phyloP scores from a whole-genome alignment of 441 rosid genomes.

The Syzygium syzygioides region DNA sequence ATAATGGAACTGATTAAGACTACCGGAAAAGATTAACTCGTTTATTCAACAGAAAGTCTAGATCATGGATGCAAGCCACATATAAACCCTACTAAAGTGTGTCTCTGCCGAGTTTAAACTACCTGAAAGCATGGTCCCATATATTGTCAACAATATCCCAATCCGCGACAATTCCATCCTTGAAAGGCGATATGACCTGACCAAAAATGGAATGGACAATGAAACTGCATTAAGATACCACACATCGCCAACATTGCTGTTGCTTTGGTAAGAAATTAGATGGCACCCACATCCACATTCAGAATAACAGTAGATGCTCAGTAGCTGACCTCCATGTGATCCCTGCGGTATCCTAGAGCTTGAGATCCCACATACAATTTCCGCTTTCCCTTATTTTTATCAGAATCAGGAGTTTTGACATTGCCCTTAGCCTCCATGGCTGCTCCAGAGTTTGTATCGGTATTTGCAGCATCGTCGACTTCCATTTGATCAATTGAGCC shows the following conservation, averaged over 20 bases:
- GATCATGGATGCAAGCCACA: background rate
- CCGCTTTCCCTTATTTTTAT: conserved; percentile 56
- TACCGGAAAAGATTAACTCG: background rate
- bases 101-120: background rate
- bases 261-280: background rate
- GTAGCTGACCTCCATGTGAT: conserved; percentile 84
- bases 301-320: background rate
- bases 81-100: background rate
- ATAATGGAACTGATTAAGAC: background rate
- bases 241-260: background rate
- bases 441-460: conserved; percentile 40
- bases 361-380: conserved; percentile 91
- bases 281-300: background rate
- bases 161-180: conserved; percentile 90
- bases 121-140: conserved; percentile 99
- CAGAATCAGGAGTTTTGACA: conserved; percentile 40
- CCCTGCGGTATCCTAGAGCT: conserved; percentile 79
- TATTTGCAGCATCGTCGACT: conserved; percentile 51
- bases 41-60: background rate
- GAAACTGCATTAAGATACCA: background rate
- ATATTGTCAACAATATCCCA: conserved; percentile 96
- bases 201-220: conserved; percentile 3
- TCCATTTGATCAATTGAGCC: conserved; percentile 95
- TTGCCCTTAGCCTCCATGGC: conserved; percentile 48
- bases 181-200: conserved; percentile 79